These are phyloP conservation scores for Trametes pubescens DNA, from an alignment of 1,284 basidiomycete genomes.

Conservation along the genomic window DNA sequence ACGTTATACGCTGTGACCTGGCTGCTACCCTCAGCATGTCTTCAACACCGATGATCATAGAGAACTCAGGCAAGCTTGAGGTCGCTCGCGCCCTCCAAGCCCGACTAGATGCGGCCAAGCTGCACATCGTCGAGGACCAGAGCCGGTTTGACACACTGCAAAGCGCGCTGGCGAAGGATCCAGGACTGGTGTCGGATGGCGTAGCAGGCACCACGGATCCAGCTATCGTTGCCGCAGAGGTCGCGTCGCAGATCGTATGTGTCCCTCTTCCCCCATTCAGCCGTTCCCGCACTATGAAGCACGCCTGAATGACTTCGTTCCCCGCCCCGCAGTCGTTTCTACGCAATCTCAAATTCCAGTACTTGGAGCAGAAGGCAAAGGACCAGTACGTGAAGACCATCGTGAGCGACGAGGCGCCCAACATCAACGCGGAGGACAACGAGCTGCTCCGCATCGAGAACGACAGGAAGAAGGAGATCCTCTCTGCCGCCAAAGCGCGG, in stretches of 20 bases:
- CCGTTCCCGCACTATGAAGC: too few species aligned
- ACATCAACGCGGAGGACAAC: conserved; percentile 79
- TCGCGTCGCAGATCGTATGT: conserved; percentile 38
- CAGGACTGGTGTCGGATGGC: conserved; percentile 29
- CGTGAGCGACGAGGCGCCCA: conserved; percentile 81
- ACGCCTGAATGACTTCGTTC: too few species aligned
- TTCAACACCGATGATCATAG: conserved; percentile 22
- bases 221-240: conserved; percentile 36
- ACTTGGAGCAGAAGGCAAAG: conserved; percentile 88
- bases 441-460: conserved; percentile 68
- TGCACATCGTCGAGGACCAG: conserved; percentile 36
- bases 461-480: conserved; percentile 69
- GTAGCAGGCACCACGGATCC: conserved; percentile 36
- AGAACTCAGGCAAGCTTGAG: conserved; percentile 35
- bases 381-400: conserved; percentile 86
- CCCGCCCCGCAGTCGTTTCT: conserved; percentile 86
- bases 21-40: too few species aligned
- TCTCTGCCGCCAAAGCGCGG: conserved; percentile 70
- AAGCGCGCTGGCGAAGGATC: conserved; percentile 28
- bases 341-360: conserved; percentile 86
- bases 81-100: conserved; percentile 34
- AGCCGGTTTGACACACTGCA: conserved; percentile 36
- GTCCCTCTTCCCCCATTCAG: not conserved
- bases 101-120: conserved; percentile 31
- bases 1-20: too few species aligned